A percentile compares a stretch with the other conserved stretches of the same genome.
These are phyloP conservation scores for Alternaria burnsii DNA, from an alignment of 2,329 filamentous ascomycete species.

Conservation along the genomic window DNA sequence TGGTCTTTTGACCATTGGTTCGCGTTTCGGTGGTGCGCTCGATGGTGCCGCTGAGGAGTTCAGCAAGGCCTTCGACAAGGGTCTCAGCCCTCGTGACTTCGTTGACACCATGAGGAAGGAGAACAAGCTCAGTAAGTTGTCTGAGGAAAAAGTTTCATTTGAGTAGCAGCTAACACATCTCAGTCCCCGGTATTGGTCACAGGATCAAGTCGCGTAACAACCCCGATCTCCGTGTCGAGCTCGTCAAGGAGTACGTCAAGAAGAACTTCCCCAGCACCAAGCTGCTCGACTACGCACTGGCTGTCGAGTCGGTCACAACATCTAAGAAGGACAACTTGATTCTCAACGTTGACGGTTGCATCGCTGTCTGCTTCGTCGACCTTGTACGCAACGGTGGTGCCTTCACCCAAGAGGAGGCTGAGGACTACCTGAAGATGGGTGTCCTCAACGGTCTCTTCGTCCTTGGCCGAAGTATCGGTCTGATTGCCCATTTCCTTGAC, in stretches of 20 bases:
- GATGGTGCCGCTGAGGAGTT: conserved; percentile 99
- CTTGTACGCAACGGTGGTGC: conserved; percentile 97
- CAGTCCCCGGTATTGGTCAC: conserved; percentile 95
- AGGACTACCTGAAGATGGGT: conserved; percentile 99
- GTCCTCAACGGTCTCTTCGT: conserved; percentile 99
- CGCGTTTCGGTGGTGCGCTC: conserved; percentile 96
- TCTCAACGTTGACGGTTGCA: conserved; percentile 97
- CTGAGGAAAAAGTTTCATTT: not conserved
- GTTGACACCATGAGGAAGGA: conserved; percentile 99
- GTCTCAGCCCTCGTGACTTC: conserved; percentile 96
- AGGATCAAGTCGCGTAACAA: conserved; percentile 99
- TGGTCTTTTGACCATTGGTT: conserved; percentile 97
- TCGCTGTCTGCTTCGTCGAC: conserved; percentile 99
- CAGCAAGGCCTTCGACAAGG: conserved; percentile 97
- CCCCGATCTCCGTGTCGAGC: conserved; percentile 98
- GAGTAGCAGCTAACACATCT: conserved; percentile 25
- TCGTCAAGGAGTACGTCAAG: conserved; percentile 98
- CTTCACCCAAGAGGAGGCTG: conserved; percentile 93
- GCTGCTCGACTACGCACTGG: conserved; percentile 97
- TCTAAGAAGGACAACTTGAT: conserved; percentile 99
- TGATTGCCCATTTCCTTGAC: conserved; percentile 99
- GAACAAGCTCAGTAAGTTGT: conserved; percentile 88
- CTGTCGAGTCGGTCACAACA: conserved; percentile 96
- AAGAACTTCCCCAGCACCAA: conserved; percentile 98
- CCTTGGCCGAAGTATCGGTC: conserved; percentile 93